Evolutionary conservation across 2,329 filamentous ascomycete genomes (phyloP).

Genomic region (Ceratocystiopsis minuta): DNA sequence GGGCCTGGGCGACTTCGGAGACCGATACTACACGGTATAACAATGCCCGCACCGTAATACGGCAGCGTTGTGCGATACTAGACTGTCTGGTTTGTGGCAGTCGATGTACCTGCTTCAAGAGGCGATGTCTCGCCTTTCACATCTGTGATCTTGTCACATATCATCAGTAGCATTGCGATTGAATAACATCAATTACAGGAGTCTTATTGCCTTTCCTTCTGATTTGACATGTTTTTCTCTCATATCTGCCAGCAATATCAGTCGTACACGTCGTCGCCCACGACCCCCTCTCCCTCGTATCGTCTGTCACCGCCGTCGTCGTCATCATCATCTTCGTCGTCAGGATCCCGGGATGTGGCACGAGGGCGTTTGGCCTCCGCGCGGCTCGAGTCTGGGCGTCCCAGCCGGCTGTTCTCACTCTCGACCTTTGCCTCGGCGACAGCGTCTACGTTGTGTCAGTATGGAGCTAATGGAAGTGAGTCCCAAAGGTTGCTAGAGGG

Average conservation of each 20-base stretch:
- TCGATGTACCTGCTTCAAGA: too few species aligned
- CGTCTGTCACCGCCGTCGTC: constrained; percentile 32
- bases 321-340: constrained; percentile 11
- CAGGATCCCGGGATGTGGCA: constrained; percentile 2
- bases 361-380: constrained; percentile 1
- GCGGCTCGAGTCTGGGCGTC: constrained; percentile 2
- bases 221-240: too few species aligned
- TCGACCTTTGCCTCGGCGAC: constrained; percentile 28
- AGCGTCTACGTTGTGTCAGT: constrained; percentile 20
- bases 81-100: too few species aligned
- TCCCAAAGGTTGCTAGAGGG: too few species aligned
- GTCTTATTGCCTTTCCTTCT: too few species aligned
- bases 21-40: constrained; percentile 83
- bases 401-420: constrained; percentile 2
- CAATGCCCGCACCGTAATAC: too few species aligned
- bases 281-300: constrained; percentile 36
- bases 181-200: too few species aligned
- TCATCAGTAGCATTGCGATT: too few species aligned
- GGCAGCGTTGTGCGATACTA: too few species aligned
- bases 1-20: constrained; percentile 86
- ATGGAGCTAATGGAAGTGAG: not conserved
- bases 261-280: constrained; percentile 38
- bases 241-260: constrained; percentile 14
- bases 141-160: too few species aligned
- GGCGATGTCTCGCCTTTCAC: too few species aligned